phyloP scores from a whole-genome alignment of 208 protist genomes.

The Angomonas deanei region DNA sequence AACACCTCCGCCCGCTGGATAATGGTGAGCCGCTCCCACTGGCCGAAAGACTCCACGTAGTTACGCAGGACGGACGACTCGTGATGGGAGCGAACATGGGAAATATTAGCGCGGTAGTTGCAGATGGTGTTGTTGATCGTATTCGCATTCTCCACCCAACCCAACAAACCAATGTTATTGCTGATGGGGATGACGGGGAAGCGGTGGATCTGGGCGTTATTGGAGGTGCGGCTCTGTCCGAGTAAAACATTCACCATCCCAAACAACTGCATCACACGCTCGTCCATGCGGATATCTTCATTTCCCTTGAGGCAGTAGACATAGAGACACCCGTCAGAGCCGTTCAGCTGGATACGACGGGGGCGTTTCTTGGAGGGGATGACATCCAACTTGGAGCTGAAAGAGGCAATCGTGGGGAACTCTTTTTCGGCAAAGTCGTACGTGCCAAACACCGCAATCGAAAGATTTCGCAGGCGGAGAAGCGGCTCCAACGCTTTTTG shows the following conservation, averaged over 20 bases:
- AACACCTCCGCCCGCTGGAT: constrained; percentile 96
- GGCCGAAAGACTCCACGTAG: constrained; percentile 88
- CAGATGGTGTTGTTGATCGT: constrained; percentile 98
- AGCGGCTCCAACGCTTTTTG: constrained; percentile 94
- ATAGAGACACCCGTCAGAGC: constrained; percentile 96
- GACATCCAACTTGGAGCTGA: constrained; percentile 93
- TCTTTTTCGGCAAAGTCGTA: constrained; percentile 87
- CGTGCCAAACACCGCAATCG: constrained; percentile 97
- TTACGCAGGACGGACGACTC: constrained; percentile 67
- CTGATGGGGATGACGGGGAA: constrained; percentile 99
- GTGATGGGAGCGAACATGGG: constrained; percentile 80
- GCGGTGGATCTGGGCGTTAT: constrained; percentile 86
- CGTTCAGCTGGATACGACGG: constrained; percentile 95
- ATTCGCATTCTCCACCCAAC: constrained; percentile 97
- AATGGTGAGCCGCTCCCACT: constrained; percentile 85
- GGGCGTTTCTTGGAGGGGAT: constrained; percentile 99
- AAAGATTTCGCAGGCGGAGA: constrained; percentile 92
- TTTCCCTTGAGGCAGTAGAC: constrained; percentile 98
- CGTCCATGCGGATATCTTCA: constrained; percentile 98
- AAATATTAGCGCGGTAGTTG: constrained; percentile 94
- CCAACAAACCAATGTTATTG: constrained; percentile 98
- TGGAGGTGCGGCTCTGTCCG: constrained; percentile 77
- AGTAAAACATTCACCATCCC: constrained; percentile 99
- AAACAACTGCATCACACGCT: constrained; percentile 99
- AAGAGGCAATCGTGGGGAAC: constrained; percentile 92